These are phyloP conservation scores for Echria macrotheca DNA, from an alignment of 495 filamentous ascomycete species.

Conservation along the genomic window DNA sequence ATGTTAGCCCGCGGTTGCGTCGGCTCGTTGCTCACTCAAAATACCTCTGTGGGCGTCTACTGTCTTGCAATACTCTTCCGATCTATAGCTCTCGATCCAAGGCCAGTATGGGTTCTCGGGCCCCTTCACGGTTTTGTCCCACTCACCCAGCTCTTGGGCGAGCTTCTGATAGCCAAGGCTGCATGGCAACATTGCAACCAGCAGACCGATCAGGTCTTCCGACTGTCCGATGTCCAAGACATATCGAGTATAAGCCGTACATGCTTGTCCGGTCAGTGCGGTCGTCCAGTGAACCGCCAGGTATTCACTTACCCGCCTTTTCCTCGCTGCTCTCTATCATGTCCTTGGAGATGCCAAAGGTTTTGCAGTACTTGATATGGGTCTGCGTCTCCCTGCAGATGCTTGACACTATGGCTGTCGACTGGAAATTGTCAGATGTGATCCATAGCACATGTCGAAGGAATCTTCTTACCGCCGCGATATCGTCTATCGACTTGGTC, in stretches of 20 bases:
- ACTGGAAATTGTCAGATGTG: conserved; percentile 40
- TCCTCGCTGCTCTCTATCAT: conserved; percentile 72
- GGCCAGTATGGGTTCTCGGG: conserved; percentile 77
- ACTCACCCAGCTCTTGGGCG: conserved; percentile 57
- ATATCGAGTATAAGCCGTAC: conserved; percentile 74
- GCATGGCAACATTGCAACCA: conserved; percentile 79
- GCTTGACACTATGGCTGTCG: conserved; percentile 64
- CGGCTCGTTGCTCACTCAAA: too few relatives aligned
- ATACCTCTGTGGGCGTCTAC: too few relatives aligned
- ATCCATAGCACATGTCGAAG: background rate
- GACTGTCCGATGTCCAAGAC: conserved; percentile 84
- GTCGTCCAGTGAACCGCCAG: background rate
- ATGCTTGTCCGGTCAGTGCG: too few relatives aligned
- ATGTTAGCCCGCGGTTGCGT: conserved; percentile 26
- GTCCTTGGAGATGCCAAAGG: conserved; percentile 70
- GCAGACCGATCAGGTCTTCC: conserved; percentile 77
- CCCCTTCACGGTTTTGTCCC: conserved; percentile 50
- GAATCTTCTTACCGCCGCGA: conserved; percentile 49
- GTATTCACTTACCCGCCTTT: conserved; percentile 53
- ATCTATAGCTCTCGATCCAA: conserved; percentile 84
- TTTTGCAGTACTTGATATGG: conserved; percentile 72
- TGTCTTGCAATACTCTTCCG: conserved; percentile 74
- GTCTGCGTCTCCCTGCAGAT: conserved; percentile 74
- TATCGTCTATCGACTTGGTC: conserved; percentile 64
- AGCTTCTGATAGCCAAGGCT: conserved; percentile 80